A percentile compares a stretch with the other conserved stretches of the same genome.
Evolutionary conservation across 306 rosid species (phyloP).

Genomic region (Lathyrus tuberosus): DNA sequence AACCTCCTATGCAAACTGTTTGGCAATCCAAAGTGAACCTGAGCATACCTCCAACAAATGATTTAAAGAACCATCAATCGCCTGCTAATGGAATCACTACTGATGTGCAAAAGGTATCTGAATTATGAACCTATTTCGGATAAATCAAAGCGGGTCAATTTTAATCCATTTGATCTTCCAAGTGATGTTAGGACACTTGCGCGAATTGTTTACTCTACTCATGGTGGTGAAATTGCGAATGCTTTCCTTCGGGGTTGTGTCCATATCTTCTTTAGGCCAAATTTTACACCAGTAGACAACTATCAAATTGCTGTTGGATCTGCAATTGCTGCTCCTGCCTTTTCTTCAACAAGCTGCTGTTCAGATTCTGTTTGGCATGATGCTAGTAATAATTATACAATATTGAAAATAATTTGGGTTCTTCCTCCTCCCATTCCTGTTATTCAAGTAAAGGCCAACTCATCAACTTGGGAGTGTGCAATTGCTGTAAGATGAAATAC

Average conservation of each 20-base stretch:
- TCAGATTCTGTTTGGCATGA: slow-evolving; percentile 99
- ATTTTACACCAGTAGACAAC: slow-evolving; percentile 79
- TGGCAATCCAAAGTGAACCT: too few species aligned
- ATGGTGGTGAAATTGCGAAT: slow-evolving; percentile 97
- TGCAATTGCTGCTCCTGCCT: slow-evolving; percentile 96
- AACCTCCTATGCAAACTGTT: too few species aligned
- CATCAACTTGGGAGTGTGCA: slow-evolving; percentile 95
- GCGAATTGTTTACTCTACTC: slow-evolving; percentile 91
- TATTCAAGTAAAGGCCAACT: too few species aligned
- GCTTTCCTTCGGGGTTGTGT: slow-evolving; percentile 98
- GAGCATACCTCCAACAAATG: slow-evolving; percentile 87
- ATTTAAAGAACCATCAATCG: slow-evolving; percentile 75
- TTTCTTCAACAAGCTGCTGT: slow-evolving; percentile 98
- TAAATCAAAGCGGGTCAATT: too few species aligned
- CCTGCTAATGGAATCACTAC: slow-evolving; percentile 52
- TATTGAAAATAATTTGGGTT: slow-evolving; percentile 85
- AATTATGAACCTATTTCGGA: too few species aligned
- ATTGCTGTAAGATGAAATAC: slow-evolving; percentile 99
- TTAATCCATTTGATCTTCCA: too few species aligned
- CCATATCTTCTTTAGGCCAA: slow-evolving; percentile 94
- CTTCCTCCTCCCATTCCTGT: slow-evolving; percentile 93
- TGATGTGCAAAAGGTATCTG: slow-evolving; percentile 60
- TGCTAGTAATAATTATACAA: too few species aligned
- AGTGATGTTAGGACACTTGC: slow-evolving; percentile 96
- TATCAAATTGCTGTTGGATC: slow-evolving; percentile 96